phyloP scores from a whole-genome alignment of 805 yeast genomes.

The Candida koratica region DNA sequence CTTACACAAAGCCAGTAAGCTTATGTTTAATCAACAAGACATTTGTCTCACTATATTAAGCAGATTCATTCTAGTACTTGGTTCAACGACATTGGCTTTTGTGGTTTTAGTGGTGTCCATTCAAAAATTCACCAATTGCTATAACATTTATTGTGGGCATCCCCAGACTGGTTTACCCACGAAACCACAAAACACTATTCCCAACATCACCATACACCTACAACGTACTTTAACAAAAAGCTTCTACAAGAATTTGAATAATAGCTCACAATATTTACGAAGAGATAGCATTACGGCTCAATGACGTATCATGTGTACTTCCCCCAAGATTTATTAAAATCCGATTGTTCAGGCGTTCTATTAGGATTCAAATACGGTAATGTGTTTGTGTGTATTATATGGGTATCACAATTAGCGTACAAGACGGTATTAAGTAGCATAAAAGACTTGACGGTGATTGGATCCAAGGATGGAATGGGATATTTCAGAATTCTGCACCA shows the following conservation, averaged over 20 bases:
- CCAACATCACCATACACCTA: not conserved
- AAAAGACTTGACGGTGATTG: not conserved
- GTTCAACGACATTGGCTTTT: not conserved
- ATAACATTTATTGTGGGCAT: not conserved
- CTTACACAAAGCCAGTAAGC: too few relatives aligned
- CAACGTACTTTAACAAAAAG: slow-evolving; percentile 5
- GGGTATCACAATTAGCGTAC: not conserved
- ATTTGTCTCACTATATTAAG: not conserved
- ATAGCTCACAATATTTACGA: slow-evolving; percentile 40
- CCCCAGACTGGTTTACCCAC: too few relatives aligned
- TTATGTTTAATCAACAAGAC: too few relatives aligned
- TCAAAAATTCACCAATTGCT: not conserved
- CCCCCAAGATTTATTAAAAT: slow-evolving; percentile 27
- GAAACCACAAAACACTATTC: not conserved
- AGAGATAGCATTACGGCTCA: slow-evolving; percentile 38
- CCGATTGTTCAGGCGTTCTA: slow-evolving; percentile 4
- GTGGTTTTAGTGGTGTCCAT: not conserved
- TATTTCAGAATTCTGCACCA: slow-evolving; percentile 5
- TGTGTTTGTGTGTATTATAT: slow-evolving; percentile 9
- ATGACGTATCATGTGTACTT: slow-evolving; percentile 29
- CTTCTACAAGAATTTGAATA: slow-evolving; percentile 29
- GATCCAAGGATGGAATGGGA: slow-evolving; percentile 1
- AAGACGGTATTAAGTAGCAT: not conserved
- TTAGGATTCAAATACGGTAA: slow-evolving; percentile 10
- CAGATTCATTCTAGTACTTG: not conserved